Conservation (phyloP, 495 filamentous ascomycete species). For the Corynascus novoguineensis region DNA sequence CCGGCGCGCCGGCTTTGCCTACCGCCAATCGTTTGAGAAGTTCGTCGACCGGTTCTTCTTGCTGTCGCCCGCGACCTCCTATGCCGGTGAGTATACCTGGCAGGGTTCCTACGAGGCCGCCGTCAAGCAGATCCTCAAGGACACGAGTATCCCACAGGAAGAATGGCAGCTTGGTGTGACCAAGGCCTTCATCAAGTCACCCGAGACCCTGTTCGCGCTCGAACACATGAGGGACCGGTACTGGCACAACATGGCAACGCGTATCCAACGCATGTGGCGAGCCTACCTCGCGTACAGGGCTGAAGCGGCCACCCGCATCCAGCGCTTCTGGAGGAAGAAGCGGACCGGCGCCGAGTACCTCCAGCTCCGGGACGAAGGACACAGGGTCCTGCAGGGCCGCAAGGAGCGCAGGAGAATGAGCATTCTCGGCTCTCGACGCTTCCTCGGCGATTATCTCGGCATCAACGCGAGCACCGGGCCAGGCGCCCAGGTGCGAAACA, state of each 20-base stretch:
- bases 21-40: conserved; percentile 96
- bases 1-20: conserved; percentile 92
- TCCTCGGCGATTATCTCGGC: conserved; percentile 93
- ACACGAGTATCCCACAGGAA: conserved; percentile 87
- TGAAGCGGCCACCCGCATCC: conserved; percentile 89
- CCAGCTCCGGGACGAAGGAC: conserved; percentile 84
- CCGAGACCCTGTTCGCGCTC: conserved; percentile 93
- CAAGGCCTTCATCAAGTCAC: conserved; percentile 98
- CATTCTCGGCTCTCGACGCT: conserved; percentile 82
- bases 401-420: conserved; percentile 91
- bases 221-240: conserved; percentile 97
- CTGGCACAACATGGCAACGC: conserved; percentile 99
- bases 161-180: conserved; percentile 97
- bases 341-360: conserved; percentile 82
- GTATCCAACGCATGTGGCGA: conserved; percentile 95
- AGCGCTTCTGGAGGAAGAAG: conserved; percentile 90
- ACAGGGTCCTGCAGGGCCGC: conserved; percentile 69
- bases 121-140: conserved; percentile 90
- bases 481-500: conserved; percentile 72
- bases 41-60: conserved; percentile 98
- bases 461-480: conserved; percentile 73
- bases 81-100: conserved; percentile 97
- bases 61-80: conserved; percentile 87
- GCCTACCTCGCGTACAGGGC: conserved; percentile 89
- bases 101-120: conserved; percentile 77